phyloP scores from a whole-genome alignment of 805 yeast genomes.

The Wickerhamomyces bovis region DNA sequence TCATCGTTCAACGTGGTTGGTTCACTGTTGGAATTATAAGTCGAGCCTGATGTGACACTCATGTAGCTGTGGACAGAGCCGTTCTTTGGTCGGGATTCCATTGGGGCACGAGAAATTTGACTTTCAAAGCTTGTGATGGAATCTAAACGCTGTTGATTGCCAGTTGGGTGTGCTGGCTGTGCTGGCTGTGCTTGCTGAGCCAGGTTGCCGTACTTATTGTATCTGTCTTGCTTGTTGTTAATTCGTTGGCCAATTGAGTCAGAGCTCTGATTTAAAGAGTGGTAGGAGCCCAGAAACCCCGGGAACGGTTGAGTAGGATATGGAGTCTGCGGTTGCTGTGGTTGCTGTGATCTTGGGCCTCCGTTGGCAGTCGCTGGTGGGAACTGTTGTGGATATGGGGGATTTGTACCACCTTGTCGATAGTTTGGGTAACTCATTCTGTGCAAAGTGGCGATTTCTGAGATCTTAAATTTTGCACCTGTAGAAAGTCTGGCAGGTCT shows the following conservation, averaged over 20 bases:
- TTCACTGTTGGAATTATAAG: background rate
- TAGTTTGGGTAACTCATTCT: background rate
- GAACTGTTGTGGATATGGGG: background rate
- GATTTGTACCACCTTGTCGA: background rate
- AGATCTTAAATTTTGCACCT: too few species aligned
- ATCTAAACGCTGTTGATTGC: background rate
- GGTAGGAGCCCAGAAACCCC: conserved; percentile 6
- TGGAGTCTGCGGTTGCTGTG: conserved; percentile 2
- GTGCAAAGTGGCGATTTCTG: background rate
- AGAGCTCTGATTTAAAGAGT: conserved; percentile 9
- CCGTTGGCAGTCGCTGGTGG: background rate
- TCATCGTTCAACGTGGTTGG: background rate
- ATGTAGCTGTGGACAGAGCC: background rate
- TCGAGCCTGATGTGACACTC: background rate
- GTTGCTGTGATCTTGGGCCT: background rate
- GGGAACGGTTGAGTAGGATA: conserved; percentile 17
- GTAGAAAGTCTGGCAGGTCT: background rate
- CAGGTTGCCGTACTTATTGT: conserved; percentile 1
- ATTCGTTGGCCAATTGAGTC: conserved; percentile 12
- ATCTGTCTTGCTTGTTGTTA: conserved; percentile 9
- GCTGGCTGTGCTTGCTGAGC: background rate
- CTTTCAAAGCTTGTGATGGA: conserved; percentile 4
- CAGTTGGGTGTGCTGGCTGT: background rate
- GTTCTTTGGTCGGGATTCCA: background rate
- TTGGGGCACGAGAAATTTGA: background rate